Evolutionary conservation across 2,329 filamentous ascomycete genomes (phyloP), one percentile per base, ranked within the genome.

Genomic region (Colletotrichum sp.): DNA sequence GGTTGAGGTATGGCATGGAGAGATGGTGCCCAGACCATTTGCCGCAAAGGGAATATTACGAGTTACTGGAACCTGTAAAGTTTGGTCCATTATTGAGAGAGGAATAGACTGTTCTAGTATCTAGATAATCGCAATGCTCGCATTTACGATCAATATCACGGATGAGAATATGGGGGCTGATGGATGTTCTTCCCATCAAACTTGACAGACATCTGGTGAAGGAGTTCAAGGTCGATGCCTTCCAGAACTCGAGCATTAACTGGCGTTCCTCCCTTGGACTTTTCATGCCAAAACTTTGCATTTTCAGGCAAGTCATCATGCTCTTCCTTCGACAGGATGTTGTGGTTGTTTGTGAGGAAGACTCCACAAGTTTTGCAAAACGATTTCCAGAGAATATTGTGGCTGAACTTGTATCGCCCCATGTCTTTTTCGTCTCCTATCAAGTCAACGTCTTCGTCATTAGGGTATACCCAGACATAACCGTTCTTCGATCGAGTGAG

Each of bases 1-100:
- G 89, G 89, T 77, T 92, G 68, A 84, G 90, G 24, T 82, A 90
- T 79, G 90, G 84, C 2, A 89, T 86, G 71, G 79, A 86, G 10
- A 82, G 88, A 80, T 90, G 87, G 86, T 84, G 78, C 52, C 89
- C 86, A 77, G 83, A 87, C 71, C 76, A 81, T 0, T 57, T 89
- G 18, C 88, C 87, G 2, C 69, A 79, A 7, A 76, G 79, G 18
- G 52, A 86, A 24, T 77, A 83, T 0, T 86, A 85, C 34, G 73
- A 81, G 76, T 79, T 82, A 1, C 78, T 83, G 7, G 80, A 82
- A 60, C 85, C 87, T 3, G 82, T 83, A 28, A 88, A 86, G 79
- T 80, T 74, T n/a, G 88, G 68, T 6, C 14, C 36, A 4, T 24
- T 70, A 8, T 21, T 69, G 4, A 30, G n/a, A 43, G 34, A 61